Evolutionary conservation across 306 rosid genomes (phyloP).

Genomic region (Quercus ilex): DNA sequence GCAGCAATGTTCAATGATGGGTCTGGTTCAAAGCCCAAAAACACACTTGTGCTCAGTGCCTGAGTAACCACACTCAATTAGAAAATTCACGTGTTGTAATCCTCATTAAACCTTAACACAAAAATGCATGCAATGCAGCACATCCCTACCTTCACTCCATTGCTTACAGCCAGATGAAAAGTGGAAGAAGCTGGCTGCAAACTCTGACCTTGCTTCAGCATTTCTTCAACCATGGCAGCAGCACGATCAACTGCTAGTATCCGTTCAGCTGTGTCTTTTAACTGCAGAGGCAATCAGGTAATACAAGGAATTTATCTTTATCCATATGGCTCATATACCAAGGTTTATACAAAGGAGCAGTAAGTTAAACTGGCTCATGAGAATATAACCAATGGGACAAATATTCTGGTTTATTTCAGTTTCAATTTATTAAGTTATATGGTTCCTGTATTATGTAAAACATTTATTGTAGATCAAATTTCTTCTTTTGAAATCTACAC

Average conservation of each 20-base stretch:
- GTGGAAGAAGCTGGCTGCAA: conserved; percentile 38
- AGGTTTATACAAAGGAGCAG: neutral
- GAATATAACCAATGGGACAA: neutral
- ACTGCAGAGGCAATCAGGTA: conserved; percentile 40
- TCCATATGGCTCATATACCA: neutral
- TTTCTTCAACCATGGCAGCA: conserved; percentile 93
- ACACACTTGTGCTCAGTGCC: conserved; percentile 55
- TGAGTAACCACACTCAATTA: conserved; percentile 37
- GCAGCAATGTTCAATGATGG: conserved; percentile 76
- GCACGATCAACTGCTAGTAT: conserved; percentile 89
- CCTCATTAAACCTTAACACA: conserved; percentile 10
- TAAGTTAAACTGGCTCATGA: neutral
- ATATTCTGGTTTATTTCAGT: neutral
- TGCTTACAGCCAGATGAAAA: conserved; percentile 32
- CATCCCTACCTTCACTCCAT: conserved; percentile 54
- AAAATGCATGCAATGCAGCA: conserved; percentile 12
- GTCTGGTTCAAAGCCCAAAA: conserved; percentile 85
- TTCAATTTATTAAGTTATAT: neutral
- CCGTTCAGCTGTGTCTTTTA: conserved; percentile 83
- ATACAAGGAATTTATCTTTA: conserved; percentile 12
- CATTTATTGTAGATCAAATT: neutral
- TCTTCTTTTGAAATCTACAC: neutral
- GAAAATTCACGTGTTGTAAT: conserved; percentile 13
- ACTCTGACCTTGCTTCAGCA: conserved; percentile 63
- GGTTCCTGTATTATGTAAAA: neutral